A percentile compares a stretch with the other conserved stretches of the same genome.
phyloP scores from a whole-genome alignment of 1,139 yeast genomes.

The Candida mesenterica region DNA sequence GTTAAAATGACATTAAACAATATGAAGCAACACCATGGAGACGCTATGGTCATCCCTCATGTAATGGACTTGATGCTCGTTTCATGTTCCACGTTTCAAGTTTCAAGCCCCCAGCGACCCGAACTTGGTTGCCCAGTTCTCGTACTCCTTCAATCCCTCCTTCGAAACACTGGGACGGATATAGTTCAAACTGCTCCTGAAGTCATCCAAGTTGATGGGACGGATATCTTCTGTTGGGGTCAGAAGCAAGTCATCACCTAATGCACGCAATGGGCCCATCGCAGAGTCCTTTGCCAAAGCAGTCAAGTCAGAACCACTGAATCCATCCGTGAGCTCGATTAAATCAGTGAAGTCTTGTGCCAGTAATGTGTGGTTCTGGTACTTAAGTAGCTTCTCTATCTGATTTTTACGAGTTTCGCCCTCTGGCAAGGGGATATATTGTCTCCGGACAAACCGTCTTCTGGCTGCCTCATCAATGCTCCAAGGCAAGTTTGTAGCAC shows the following conservation, averaged over 20 bases:
- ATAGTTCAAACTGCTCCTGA: conserved; percentile 70
- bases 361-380: conserved; percentile 72
- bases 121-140: conserved; percentile 85
- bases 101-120: conserved; percentile 85
- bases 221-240: conserved; percentile 87
- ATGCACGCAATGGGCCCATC: conserved; percentile 91
- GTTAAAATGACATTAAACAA: no score
- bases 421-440: conserved; percentile 94
- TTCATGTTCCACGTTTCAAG: neutral
- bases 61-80: no score
- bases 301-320: conserved; percentile 91
- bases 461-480: conserved; percentile 97
- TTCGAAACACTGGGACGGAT: conserved; percentile 90
- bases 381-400: conserved; percentile 62
- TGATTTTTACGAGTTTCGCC: conserved; percentile 77
- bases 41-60: no score
- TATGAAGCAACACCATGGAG: no score
- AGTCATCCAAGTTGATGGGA: conserved; percentile 75
- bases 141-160: conserved; percentile 75
- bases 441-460: conserved; percentile 88
- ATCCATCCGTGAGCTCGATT: conserved; percentile 69
- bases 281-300: conserved; percentile 98
- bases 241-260: conserved; percentile 82
- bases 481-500: conserved; percentile 98
- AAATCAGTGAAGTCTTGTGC: conserved; percentile 63